These are phyloP conservation scores for Lepidopterella palustris DNA, from an alignment of 495 filamentous ascomycete genomes.

Conservation along the genomic window DNA sequence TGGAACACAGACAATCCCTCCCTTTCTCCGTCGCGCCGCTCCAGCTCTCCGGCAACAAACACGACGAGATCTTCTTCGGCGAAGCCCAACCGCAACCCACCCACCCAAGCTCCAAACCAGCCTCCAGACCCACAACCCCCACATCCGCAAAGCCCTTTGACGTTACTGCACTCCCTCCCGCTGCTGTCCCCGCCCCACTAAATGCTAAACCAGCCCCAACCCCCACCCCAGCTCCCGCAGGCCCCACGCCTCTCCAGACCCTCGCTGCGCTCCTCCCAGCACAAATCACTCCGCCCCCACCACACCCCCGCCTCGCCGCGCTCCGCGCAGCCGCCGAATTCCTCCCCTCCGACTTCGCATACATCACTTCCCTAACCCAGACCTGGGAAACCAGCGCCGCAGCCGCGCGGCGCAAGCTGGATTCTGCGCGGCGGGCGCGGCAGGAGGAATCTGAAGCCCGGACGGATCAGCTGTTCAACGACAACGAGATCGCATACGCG, in stretches of 20 bases:
- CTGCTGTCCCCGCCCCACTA: constrained; percentile 9
- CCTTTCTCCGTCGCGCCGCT: constrained; percentile 6
- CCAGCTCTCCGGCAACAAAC: constrained; percentile 4
- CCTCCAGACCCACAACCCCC: constrained; percentile 6
- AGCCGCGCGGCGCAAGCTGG: constrained; percentile 40
- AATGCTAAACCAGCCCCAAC: background rate
- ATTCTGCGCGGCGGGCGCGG: constrained; percentile 44
- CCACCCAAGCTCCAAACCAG: background rate
- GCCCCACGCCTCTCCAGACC: background rate
- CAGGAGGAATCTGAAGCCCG: constrained; percentile 51
- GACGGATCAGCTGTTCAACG: constrained; percentile 53
- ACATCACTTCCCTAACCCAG: constrained; percentile 42
- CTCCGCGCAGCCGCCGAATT: background rate
- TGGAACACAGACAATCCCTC: constrained; percentile 11
- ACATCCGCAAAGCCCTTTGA: constrained; percentile 15
- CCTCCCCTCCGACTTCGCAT: constrained; percentile 40
- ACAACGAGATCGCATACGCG: constrained; percentile 55
- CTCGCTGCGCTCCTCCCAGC: constrained; percentile 11
- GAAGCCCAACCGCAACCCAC: background rate
- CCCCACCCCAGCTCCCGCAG: background rate
- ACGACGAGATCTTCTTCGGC: constrained; percentile 25
- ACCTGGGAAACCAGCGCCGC: constrained; percentile 45
- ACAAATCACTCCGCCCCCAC: background rate
- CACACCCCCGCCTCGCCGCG: constrained; percentile 6
- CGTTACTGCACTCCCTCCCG: background rate